These are phyloP conservation scores for Magnusiomyces magnusii DNA, from an alignment of 1,139 yeast genomes.

Conservation along the genomic window DNA sequence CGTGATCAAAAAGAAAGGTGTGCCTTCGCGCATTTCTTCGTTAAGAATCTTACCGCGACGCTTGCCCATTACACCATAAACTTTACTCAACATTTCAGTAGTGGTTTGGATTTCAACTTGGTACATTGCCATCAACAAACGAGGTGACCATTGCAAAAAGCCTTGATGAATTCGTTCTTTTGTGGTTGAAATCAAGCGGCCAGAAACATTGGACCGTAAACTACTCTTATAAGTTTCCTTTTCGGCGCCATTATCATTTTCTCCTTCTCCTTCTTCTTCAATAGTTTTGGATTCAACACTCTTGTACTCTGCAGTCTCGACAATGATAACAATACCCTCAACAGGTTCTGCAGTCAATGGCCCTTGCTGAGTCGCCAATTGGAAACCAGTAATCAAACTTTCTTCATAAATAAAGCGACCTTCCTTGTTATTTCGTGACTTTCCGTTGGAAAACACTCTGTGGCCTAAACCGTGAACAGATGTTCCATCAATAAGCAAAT, in stretches of 20 bases:
- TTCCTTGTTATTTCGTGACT: not conserved
- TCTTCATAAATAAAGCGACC: slow-evolving; percentile 44
- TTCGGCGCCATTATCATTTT: slow-evolving; percentile 19
- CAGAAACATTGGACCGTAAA: slow-evolving; percentile 38
- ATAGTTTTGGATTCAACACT: slow-evolving; percentile 6
- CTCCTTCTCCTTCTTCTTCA: slow-evolving; percentile 1
- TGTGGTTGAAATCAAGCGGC: slow-evolving; percentile 65
- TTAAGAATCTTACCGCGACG: slow-evolving; percentile 78
- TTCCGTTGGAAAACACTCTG: not conserved
- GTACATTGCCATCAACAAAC: slow-evolving; percentile 87
- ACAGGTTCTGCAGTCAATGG: slow-evolving; percentile 85
- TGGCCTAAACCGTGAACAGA: not conserved
- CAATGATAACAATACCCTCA: slow-evolving; percentile 63
- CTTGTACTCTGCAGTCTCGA: slow-evolving; percentile 34
- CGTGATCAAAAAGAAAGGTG: slow-evolving; percentile 84
- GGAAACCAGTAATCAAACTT: slow-evolving; percentile 74
- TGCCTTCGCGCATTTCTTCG: slow-evolving; percentile 97
- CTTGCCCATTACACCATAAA: slow-evolving; percentile 86
- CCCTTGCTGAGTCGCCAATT: slow-evolving; percentile 74
- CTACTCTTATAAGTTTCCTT: slow-evolving; percentile 1
- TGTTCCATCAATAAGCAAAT: slow-evolving; percentile 51
- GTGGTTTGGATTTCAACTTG: slow-evolving; percentile 94
- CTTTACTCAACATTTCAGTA: slow-evolving; percentile 90
- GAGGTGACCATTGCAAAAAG: slow-evolving; percentile 74
- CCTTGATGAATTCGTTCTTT: slow-evolving; percentile 66